Evolutionary conservation across 331 rosid species (phyloP), one percentile per base, ranked within the genome.

Genomic region (Pyrus hybrid): DNA sequence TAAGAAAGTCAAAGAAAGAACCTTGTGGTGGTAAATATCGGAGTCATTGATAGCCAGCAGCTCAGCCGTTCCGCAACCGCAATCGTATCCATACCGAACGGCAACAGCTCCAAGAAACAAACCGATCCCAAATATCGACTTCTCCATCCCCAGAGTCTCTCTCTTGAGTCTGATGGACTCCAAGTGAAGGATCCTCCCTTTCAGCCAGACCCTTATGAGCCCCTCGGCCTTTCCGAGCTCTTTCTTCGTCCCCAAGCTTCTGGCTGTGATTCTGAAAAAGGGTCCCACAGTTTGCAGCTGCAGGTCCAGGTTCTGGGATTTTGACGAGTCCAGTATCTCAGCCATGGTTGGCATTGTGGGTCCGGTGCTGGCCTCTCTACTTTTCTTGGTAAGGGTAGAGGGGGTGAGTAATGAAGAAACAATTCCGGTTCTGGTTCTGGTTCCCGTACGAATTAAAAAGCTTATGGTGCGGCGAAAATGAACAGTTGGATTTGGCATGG

Each of bases 221-320:
- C 98, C 96, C 72, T 93, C 96, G 0, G 98, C 98, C 70, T 47
- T 90, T 43, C 98, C 97, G 21, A 93, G 75, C 80, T 93, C 97
- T 3, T 43, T 74, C 17, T 83, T 49, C 1, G 89, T 84, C 64
- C 72, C 87, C 79, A 80, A 41, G 81, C 86, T 91, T 67, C 41
- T 88, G 61, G 95, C 98, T 0, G 91, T 90, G 86, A 93, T 90
- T 85, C 93, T 86, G 91, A 90, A 91, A 70, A 93, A 93, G 71
- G 97, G 98, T 43, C 97, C 98, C 7, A 91, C 9, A 4, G 91
- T 88, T 87, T 84, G 88, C 51, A 93, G 98, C 75, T 81, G 72
- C 63, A 93, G 86, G 81, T 85, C 83, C 5, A 88, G 78, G 7
- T 87, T 93, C 83, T 91, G 97, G 8, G 90, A 47, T 70, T 79